A percentile compares a stretch with the other conserved stretches of the same genome.
These are phyloP conservation scores for Rhizopus arrhizus DNA, from an alignment of 371 early-diverging fungal species.

Conservation along the genomic window DNA sequence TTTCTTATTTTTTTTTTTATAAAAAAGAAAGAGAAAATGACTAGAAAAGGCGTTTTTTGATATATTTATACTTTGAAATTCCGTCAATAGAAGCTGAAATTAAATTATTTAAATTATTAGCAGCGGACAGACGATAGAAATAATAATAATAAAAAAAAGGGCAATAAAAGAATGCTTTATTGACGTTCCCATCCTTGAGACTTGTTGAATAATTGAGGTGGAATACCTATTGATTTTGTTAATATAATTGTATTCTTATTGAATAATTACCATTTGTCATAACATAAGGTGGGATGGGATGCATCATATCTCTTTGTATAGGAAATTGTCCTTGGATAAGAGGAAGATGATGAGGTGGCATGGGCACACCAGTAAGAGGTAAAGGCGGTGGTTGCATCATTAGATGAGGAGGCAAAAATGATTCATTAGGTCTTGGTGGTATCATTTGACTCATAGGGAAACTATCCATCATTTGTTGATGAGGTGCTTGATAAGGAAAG, in stretches of 20 bases:
- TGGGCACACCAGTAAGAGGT: slow-evolving; percentile 9
- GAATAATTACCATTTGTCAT: slow-evolving; percentile 35
- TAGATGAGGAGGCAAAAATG: slow-evolving; percentile 37
- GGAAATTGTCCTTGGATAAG: slow-evolving; percentile 21
- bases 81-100: not conserved
- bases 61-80: not conserved
- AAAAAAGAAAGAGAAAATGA: slow-evolving; percentile 6
- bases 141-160: too few relatives aligned
- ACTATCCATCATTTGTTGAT: slow-evolving; percentile 26
- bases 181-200: slow-evolving; percentile 48
- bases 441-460: slow-evolving; percentile 9
- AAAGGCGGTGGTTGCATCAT: slow-evolving; percentile 23
- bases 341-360: slow-evolving; percentile 28
- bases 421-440: slow-evolving; percentile 18
- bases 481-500: slow-evolving; percentile 15
- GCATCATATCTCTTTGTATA: slow-evolving; percentile 33
- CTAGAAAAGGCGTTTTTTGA: slow-evolving; percentile 4
- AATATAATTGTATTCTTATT: not conserved
- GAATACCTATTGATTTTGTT: slow-evolving; percentile 19
- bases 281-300: slow-evolving; percentile 37
- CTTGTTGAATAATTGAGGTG: slow-evolving; percentile 43
- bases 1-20: slow-evolving; percentile 5
- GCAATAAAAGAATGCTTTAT: not conserved
- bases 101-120: not conserved
- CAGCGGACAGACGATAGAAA: too few relatives aligned